phyloP scores from a whole-genome alignment of 345 rosid species.

The Acer yangbiense region DNA sequence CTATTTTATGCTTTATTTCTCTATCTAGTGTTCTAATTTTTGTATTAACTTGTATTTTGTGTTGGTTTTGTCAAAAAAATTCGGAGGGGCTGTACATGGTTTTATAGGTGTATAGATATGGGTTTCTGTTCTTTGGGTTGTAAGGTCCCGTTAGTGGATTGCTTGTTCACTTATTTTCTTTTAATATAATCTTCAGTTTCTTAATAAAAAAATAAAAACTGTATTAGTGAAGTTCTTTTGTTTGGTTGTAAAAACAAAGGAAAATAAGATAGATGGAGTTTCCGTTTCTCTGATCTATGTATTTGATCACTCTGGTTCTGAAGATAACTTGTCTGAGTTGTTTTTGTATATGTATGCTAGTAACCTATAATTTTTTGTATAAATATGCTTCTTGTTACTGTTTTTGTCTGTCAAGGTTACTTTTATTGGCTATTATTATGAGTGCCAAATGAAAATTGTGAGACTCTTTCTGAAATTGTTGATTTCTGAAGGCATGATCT shows the following conservation, averaged over 20 bases:
- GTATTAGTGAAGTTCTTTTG: background rate
- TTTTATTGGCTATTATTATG: background rate
- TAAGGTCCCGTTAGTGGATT: background rate
- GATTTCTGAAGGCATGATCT: constrained; percentile 23
- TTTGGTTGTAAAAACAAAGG: background rate
- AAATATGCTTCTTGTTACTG: background rate
- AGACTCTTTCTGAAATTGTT: background rate
- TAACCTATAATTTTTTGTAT: too few species aligned
- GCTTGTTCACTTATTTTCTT: background rate
- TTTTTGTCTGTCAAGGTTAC: background rate
- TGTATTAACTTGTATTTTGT: background rate
- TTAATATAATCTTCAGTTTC: too few species aligned
- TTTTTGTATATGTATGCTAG: background rate
- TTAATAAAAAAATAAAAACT: too few species aligned
- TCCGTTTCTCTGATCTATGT: background rate
- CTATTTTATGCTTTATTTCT: background rate
- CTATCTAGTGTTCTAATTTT: background rate
- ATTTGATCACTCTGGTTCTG: background rate
- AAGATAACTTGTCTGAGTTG: background rate
- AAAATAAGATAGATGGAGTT: background rate
- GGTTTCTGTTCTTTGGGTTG: background rate
- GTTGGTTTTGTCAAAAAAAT: background rate
- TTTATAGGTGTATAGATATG: background rate
- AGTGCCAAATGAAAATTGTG: background rate
- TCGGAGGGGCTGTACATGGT: background rate